phyloP scores from a whole-genome alignment of 1,284 basidiomycete species.

The Moesziomyces sp. region DNA sequence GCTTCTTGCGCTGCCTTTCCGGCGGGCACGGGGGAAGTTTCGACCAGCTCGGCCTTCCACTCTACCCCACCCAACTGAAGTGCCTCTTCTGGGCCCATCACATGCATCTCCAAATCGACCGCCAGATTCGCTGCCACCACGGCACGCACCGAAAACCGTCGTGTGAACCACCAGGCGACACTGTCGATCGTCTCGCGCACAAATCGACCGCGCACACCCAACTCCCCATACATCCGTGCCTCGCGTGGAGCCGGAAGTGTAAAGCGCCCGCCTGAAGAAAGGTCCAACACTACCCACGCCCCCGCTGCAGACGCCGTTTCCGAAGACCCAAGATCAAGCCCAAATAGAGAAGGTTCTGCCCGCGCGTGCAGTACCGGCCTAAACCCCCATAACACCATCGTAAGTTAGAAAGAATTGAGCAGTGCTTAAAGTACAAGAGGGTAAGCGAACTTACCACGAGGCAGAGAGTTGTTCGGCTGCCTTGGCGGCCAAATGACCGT shows the following conservation, averaged over 20 bases:
- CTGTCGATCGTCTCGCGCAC: slow-evolving; percentile 23
- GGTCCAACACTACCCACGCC: slow-evolving; percentile 30
- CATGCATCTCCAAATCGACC: slow-evolving; percentile 25
- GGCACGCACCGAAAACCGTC: slow-evolving; percentile 14
- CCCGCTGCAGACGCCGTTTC: not conserved
- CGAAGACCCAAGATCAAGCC: not conserved
- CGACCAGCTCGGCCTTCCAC: slow-evolving; percentile 40
- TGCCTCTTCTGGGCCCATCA: slow-evolving; percentile 29
- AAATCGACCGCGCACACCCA: slow-evolving; percentile 34
- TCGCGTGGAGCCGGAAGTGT: slow-evolving; percentile 17
- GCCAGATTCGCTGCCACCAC: slow-evolving; percentile 23
- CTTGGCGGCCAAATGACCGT: slow-evolving; percentile 48
- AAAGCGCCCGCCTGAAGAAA: slow-evolving; percentile 13
- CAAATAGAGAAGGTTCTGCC: slow-evolving; percentile 16
- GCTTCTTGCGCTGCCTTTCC: too few species aligned
- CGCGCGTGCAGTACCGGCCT: slow-evolving; percentile 27
- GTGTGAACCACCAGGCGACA: slow-evolving; percentile 22
- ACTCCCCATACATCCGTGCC: slow-evolving; percentile 12
- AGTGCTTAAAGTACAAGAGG: not conserved
- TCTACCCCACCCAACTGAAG: slow-evolving; percentile 32
- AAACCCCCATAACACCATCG: too few species aligned
- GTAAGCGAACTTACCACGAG: slow-evolving; percentile 32
- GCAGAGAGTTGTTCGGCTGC: slow-evolving; percentile 46
- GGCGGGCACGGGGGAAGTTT: not conserved
- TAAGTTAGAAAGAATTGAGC: not conserved